A percentile compares a stretch with the other conserved stretches of the same genome.
phyloP scores from a whole-genome alignment of 2,329 filamentous ascomycete genomes.

The Albophoma yamanashiensis region DNA sequence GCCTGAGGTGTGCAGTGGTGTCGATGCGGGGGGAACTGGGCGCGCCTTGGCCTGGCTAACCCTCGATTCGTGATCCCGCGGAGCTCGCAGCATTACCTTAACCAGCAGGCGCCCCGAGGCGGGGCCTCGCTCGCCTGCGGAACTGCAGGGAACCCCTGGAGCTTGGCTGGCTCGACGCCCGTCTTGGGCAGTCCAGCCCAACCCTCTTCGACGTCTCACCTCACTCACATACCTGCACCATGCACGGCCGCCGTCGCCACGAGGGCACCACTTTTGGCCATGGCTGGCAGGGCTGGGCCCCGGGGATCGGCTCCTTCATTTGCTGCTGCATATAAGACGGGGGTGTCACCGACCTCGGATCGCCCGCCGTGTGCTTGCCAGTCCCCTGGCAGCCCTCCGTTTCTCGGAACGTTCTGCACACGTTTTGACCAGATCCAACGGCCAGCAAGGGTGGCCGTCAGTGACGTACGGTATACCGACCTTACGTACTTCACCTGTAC shows the following conservation, averaged over 20 bases:
- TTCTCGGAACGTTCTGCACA: neutral
- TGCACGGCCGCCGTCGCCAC: neutral
- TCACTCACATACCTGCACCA: neutral
- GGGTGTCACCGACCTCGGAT: neutral
- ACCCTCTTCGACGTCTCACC: neutral
- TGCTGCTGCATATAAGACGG: neutral
- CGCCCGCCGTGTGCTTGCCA: neutral
- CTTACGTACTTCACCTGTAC: too few species aligned
- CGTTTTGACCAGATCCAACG: neutral
- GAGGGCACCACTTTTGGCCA: neutral
- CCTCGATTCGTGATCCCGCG: neutral
- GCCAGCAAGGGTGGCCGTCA: neutral
- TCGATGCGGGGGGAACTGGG: neutral
- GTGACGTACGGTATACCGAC: neutral
- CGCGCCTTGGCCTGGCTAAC: too few species aligned
- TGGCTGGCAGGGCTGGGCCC: neutral
- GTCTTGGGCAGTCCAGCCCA: neutral
- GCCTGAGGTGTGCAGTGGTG: neutral
- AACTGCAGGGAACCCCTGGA: neutral
- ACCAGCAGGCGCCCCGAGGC: neutral
- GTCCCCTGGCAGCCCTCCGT: neutral
- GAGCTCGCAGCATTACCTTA: neutral
- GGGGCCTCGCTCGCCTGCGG: neutral
- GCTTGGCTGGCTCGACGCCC: neutral
- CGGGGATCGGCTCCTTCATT: neutral